Percentiles rank a stretch among this genome's conserved stretches.
Evolutionary conservation across 306 rosid species (phyloP).

Genomic region (Inga laurina): DNA sequence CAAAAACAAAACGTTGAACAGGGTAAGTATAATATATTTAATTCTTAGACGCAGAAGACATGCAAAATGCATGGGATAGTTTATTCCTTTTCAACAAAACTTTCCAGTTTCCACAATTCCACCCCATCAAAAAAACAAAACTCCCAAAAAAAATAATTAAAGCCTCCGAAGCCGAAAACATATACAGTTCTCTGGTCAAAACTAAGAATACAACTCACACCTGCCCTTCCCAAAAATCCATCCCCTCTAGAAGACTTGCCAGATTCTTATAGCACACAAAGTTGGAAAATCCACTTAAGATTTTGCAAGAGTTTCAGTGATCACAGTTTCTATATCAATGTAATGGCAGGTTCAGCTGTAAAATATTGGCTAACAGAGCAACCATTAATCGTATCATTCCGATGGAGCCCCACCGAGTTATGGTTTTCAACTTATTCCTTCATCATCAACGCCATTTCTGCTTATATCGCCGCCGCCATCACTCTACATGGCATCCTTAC

Average conservation of each 20-base stretch:
- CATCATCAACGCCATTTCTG: slow-evolving; percentile 50
- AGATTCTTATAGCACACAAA: neutral
- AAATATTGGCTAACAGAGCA: slow-evolving; percentile 60
- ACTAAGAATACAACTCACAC: neutral
- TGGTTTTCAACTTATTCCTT: slow-evolving; percentile 78
- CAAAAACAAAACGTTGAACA: neutral
- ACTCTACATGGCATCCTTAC: slow-evolving; percentile 46
- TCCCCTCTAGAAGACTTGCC: neutral
- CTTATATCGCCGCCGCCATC: slow-evolving; percentile 45
- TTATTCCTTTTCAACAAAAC: neutral
- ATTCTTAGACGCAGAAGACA: neutral
- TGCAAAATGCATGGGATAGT: neutral
- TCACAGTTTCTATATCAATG: neutral
- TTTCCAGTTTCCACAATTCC: neutral
- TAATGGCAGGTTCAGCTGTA: slow-evolving; percentile 5
- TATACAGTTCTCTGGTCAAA: neutral
- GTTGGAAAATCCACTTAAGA: neutral
- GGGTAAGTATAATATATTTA: neutral
- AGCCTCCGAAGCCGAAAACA: neutral
- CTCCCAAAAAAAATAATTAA: no score
- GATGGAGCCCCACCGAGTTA: slow-evolving; percentile 69
- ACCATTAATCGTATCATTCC: slow-evolving; percentile 54
- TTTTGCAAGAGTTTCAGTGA: neutral
- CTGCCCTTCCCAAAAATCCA: neutral
- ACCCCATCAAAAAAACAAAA: neutral